These are phyloP conservation scores for Citrullus mucosospermus DNA, from an alignment of 306 rosid species.

Conservation along the genomic window DNA sequence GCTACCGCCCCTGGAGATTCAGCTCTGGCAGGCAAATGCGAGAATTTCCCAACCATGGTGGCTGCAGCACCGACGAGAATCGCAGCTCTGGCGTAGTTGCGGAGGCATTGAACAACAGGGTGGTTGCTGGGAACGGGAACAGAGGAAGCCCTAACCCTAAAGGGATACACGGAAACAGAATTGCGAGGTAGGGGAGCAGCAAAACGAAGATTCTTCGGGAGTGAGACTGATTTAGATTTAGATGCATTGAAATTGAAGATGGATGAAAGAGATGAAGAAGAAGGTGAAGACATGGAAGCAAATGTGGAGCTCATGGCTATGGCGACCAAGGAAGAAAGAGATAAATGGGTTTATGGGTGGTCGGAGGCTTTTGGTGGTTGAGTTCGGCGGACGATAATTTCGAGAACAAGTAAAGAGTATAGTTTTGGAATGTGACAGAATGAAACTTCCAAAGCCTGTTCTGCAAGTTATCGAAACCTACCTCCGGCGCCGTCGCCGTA, in stretches of 20 bases:
- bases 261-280: conserved; percentile 18
- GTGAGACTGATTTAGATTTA: conserved; percentile 6
- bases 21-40: conserved; percentile 50
- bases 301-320: conserved; percentile 40
- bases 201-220: conserved; percentile 12
- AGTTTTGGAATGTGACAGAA: neutral
- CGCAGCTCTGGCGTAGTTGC: conserved; percentile 42
- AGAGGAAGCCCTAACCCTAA: conserved; percentile 26
- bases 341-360: neutral
- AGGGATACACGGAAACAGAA: conserved; percentile 6
- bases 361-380: neutral
- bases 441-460: neutral
- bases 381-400: neutral
- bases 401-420: neutral
- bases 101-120: conserved; percentile 25
- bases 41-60: conserved; percentile 26
- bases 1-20: conserved; percentile 25
- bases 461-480: neutral
- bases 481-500: neutral
- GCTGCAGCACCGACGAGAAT: conserved; percentile 39
- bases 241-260: conserved; percentile 15
- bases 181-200: neutral
- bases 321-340: neutral
- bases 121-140: neutral
- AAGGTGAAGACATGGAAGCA: conserved; percentile 16